Evolutionary conservation across 495 filamentous ascomycete genomes (phyloP), one percentile per base, ranked within the genome.

Genomic region (Aspergillus steynii): DNA sequence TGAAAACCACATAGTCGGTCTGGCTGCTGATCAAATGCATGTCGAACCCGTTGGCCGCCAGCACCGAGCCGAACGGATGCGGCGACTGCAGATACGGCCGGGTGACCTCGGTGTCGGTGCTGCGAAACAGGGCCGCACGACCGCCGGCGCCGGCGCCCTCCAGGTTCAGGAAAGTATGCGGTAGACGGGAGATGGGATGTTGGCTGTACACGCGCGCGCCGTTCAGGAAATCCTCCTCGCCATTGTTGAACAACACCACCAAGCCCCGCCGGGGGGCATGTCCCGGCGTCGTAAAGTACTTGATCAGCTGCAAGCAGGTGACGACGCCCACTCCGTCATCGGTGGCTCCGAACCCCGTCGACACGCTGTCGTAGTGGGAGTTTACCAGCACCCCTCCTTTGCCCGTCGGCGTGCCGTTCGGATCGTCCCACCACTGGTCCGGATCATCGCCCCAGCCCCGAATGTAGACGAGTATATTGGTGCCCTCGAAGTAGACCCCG

Each of bases 61-160:
- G 74, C 20, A 96, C 89, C 27, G 86, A 88, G 10, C 93, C 95
- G 66, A 94, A 97, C 2, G 95, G 93, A 68, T 93, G 76, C 48
- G 82, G 77, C 46, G 84, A 83, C 25, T 82, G 82, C 62, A 83
- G 80, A 74, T 97, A 98, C 27, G 86, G 86, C 53, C 78, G 82
- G 0, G 92, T 95, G 34, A 97, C 90, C 77, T 98, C 91, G 5
- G 85, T 84, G 72, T 98, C 94, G 0, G 92, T 93, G 53, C 86
- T 88, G 37, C 95, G 84, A 73, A 99, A 97, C 8, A 97, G 72
- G 5, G 86, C 89, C 8, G 95, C 94, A 52, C 92, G 85, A 7
- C 95, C 94, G 20, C 95, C 95, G 37, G 94, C 95, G 50, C 95
- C 95, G 46, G 95, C 94, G 12, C 95, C 95, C 74, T 99, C 95